Base-by-base conservation (phyloP, 2,329 filamentous ascomycete species). In the Chalaropsis thielavioides region DNA sequence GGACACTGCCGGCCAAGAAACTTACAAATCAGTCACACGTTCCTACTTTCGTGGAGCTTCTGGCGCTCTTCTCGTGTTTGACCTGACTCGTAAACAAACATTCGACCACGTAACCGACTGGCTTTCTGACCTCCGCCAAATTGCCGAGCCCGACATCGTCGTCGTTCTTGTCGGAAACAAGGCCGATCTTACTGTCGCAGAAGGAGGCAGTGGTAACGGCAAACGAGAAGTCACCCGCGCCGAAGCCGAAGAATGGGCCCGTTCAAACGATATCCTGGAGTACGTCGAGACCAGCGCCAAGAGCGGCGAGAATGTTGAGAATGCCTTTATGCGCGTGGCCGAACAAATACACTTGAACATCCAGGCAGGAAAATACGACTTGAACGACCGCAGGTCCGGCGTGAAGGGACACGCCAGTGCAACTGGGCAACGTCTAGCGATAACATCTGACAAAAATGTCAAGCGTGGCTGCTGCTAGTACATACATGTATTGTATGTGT, bases 231-330 rank as follows among this genome's bases (percentile, higher is more conserved):
- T 97, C 31, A 89, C 87, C 0, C 79, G 78, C 63, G 81, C 88
- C 69, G 92, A 97, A 76, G 94, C 94, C 2, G 86, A 92, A 72
- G 88, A 88, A 67, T 99, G 94, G 94, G 95, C 91, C 68, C 81
- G 80, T 67, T 77, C 81, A 69, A 96, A 97, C 75, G 89, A 89
- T 66, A 86, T 97, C 31, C 83, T 96, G 72, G 85, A 92, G 73
- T 97, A 97, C 73, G 90, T 97, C 68, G 94, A 99, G 78, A 99
- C 94, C 46, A 92, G 87, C 69, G 94, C 94, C 61, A 99, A 97
- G 80, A 95, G 87, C 68, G 94, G 94, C 63, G 90, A 95, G 73
- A 90, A 90, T 62, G 94, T 99, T 43, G 94, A 99, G 75, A 83
- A 86, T 70, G 94, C 94, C 1, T 99, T 99, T 72, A 82, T 95